A percentile compares a stretch with the other conserved stretches of the same genome.
Conservation (phyloP, 1,139 yeast genomes). For the Candida gigantensis region DNA sequence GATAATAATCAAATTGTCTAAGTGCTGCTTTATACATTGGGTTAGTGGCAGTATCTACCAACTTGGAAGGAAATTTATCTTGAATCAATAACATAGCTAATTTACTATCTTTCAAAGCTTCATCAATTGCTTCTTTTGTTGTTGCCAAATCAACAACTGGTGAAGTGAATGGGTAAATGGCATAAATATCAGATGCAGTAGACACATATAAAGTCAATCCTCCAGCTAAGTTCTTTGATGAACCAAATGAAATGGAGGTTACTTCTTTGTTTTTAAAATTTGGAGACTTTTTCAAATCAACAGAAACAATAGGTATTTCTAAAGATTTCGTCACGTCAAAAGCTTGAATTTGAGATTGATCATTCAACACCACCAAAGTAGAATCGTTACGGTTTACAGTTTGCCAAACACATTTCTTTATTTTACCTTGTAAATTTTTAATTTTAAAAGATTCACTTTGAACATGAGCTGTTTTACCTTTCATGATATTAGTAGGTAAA, state of each 20-base stretch:
- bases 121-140: slow-evolving; percentile 22
- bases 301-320: slow-evolving; percentile 24
- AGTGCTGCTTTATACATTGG: slow-evolving; percentile 18
- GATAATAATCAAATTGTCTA: slow-evolving; percentile 23
- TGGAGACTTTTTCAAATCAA: slow-evolving; percentile 20
- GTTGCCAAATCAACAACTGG: slow-evolving; percentile 23
- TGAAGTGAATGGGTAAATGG: slow-evolving; percentile 36
- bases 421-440: slow-evolving; percentile 17
- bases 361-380: slow-evolving; percentile 34
- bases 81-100: slow-evolving; percentile 21
- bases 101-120: slow-evolving; percentile 28
- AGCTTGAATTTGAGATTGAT: slow-evolving; percentile 22
- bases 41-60: slow-evolving; percentile 15
- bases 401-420: slow-evolving; percentile 37
- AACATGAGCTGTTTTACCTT: slow-evolving; percentile 7
- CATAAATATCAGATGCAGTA: slow-evolving; percentile 25
- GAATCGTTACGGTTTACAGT: slow-evolving; percentile 27
- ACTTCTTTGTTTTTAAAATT: slow-evolving; percentile 19
- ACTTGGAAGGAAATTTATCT: slow-evolving; percentile 16
- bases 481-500: slow-evolving; percentile 20
- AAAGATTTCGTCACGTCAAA: slow-evolving; percentile 33
- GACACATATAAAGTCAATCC: slow-evolving; percentile 38
- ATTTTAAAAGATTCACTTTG: slow-evolving; percentile 21
- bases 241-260: slow-evolving; percentile 39
- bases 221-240: slow-evolving; percentile 29